A percentile compares a stretch with the other conserved stretches of the same genome.
Evolutionary conservation across 208 protist species (phyloP).

Genomic region (Trypanosoma cruzi): DNA sequence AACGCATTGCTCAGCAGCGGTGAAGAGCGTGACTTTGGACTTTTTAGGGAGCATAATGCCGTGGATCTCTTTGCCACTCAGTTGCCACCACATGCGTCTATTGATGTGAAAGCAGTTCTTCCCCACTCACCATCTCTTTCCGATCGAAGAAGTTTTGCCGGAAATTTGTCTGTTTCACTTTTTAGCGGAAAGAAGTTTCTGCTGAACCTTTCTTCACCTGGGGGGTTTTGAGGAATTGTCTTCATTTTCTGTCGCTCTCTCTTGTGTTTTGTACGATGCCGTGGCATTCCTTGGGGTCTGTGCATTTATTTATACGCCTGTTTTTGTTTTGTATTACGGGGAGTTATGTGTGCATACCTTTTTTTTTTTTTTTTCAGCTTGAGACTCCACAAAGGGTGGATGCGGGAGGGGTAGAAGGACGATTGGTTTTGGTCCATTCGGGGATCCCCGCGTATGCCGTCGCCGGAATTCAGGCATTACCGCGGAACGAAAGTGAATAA

Average conservation of each 20-base stretch:
- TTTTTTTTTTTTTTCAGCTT: no score
- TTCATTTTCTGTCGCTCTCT: conserved; percentile 1
- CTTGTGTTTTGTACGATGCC: background rate
- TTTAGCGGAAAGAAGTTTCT: conserved; percentile 22
- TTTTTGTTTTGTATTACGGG: background rate
- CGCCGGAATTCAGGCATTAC: no score
- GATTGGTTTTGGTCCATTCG: no score
- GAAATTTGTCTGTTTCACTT: conserved; percentile 19
- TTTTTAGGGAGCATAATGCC: conserved; percentile 16
- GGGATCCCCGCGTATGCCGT: no score
- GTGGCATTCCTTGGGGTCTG: background rate
- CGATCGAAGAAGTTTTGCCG: conserved; percentile 19
- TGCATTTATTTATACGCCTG: background rate
- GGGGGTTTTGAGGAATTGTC: background rate
- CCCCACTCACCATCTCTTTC: background rate
- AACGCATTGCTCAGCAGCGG: background rate
- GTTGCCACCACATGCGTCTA: background rate
- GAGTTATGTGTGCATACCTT: no score
- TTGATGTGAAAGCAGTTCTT: conserved; percentile 6
- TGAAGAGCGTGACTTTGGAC: background rate
- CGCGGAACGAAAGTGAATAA: no score
- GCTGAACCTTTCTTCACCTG: background rate
- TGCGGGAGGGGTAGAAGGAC: no score
- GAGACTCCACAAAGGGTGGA: no score
- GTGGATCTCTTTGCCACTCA: conserved; percentile 14